Evolutionary conservation across 768 basidiomycete species (phyloP), one percentile per base, ranked within the genome.

Genomic region (Rubroboletus pulcherrimus): DNA sequence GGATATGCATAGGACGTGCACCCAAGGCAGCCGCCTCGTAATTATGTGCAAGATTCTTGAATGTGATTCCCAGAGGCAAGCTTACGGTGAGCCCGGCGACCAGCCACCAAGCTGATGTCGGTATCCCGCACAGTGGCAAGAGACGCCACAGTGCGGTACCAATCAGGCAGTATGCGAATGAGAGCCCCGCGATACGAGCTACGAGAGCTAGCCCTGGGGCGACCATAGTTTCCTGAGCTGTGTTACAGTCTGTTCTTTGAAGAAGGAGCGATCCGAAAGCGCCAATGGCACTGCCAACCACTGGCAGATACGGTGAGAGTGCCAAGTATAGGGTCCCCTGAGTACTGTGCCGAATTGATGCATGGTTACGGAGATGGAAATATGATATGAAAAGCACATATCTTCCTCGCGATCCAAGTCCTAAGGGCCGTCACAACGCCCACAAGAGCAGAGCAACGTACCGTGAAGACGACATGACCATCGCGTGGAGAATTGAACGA

Each of bases 21-120:
- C 81, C 82, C 50, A 79, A 39, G 1, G 68, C 64, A 34, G 73
- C 71, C 5, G 81, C 82, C 29, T 71, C 65, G 12, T 74, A 66
- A 34, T 64, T 66, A 26, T 72, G 66, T 9, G 56, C 56, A 8
- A 74, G 46, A 7, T 70, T 61, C 19, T 68, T 71, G 41, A 73
- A 40, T 3, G 66, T 50, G 17, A 71, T 63, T 17, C 69, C 52
- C 5, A 74, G 37, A 5, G 78, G 81, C 5, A 78, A 54, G 48
- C 66, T 60, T 14, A 73, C 56, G 4, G 72, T 30, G 10, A 71
- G 66, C 7, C 63, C 70, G 2, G 58, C 57, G n/a, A 73, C 59
- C 0, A 77, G 52, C 29, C 71, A 54, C 77, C 76, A 80, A 31
- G 70, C 64, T 1, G 81, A 75, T 17, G 78, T 55, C 6, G 63